A percentile compares a stretch with the other conserved stretches of the same genome.
Evolutionary conservation across 768 basidiomycete species (phyloP).

Genomic region (Mycena metata): DNA sequence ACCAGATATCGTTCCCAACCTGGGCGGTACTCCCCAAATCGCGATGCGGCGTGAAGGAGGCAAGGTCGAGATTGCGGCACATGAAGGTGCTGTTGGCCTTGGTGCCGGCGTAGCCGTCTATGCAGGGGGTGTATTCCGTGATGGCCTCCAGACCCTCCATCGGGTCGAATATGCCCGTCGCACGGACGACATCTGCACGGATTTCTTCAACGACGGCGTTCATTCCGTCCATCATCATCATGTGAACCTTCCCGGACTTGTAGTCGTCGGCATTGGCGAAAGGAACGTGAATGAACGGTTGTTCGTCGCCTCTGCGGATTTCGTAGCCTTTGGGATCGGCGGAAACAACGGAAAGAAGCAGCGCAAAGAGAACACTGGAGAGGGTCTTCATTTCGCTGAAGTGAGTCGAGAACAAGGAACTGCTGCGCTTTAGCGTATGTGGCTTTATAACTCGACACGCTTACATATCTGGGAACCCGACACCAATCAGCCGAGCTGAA

Average conservation of each 20-base stretch:
- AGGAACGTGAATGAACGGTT: slow-evolving; percentile 32
- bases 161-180: slow-evolving; percentile 34
- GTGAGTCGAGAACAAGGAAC: background rate
- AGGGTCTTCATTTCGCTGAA: background rate
- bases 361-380: background rate
- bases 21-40: slow-evolving; percentile 24
- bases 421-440: background rate
- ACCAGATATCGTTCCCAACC: slow-evolving; percentile 32
- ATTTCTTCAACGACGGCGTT: slow-evolving; percentile 28
- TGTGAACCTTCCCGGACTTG: slow-evolving; percentile 34
- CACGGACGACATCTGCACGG: slow-evolving; percentile 23
- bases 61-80: slow-evolving; percentile 35
- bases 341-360: slow-evolving; percentile 3
- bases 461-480: too few species aligned
- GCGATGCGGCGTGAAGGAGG: slow-evolving; percentile 33
- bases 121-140: slow-evolving; percentile 28
- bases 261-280: slow-evolving; percentile 30
- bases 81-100: slow-evolving; percentile 24
- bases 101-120: slow-evolving; percentile 26
- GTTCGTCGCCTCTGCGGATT: slow-evolving; percentile 31
- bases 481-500: too few species aligned
- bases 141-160: slow-evolving; percentile 20
- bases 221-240: slow-evolving; percentile 35
- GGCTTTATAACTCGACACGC: background rate
- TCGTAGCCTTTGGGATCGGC: background rate